Evolutionary conservation across 495 filamentous ascomycete genomes (phyloP), one percentile per base, ranked within the genome.

Genomic region (Talaromyces trachyspermus): DNA sequence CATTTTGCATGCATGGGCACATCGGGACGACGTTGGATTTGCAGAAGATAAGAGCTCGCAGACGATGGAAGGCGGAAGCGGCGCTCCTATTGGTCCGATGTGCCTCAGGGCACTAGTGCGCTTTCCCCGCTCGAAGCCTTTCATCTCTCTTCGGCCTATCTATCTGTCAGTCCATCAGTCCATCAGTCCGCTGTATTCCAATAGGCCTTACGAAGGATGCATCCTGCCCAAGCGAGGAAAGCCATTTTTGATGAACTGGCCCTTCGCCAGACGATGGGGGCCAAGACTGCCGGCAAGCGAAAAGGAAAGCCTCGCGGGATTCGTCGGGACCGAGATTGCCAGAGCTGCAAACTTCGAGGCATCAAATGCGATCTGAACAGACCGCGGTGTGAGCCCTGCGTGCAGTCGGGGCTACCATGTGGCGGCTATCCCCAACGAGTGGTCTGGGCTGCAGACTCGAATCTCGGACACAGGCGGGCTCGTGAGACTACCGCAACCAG

Each of bases 281-380:
- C 29, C 27, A 46, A 35, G 44, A 17, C 26, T 22, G 30, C 20
- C 22, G 44, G 20, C 44, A 37, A 37, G 30, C 27, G 22, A 24
- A 46, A 46, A 30, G 44, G 44, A 8, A 68, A 64, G 51, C 59
- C 60, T 20, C 62, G 62, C 9, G 57, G 63, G 7, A 64, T 67
- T 27, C 58, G 62, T 10, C 54, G 61, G 24, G 62, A 65, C 46
- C 61, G 62, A 17, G 59, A 65, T 32, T 65, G 62, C 33, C 43
- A 53, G 23, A 56, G 50, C 29, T 65, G 62, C 40, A 61, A 59
- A 45, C 35, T 19, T 23, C 54, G 58, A 27, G 49, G 54, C 20
- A 47, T 60, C 50, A 65, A 65, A 38, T 65, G 62, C 36, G 62
- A 65, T 50, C 39, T 65, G 2, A 65, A 65, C 25, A 52, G 62